Percentiles rank a stretch among this genome's conserved stretches.
Evolutionary conservation across 768 basidiomycete genomes (phyloP).

Genomic region (Lactarius sp.): DNA sequence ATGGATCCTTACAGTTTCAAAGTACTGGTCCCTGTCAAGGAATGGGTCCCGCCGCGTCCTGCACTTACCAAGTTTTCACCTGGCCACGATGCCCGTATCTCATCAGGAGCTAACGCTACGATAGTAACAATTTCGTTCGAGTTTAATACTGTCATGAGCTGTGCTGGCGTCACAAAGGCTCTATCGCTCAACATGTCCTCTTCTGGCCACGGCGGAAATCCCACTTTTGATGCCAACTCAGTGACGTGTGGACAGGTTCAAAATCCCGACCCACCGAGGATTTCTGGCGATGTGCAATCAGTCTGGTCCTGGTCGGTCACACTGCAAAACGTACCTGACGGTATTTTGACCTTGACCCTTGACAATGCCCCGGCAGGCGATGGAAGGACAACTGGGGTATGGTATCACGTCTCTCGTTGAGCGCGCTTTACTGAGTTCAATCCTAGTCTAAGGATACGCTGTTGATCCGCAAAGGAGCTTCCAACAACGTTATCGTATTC

Average conservation of each 20-base stretch:
- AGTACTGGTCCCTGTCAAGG: constrained; percentile 58
- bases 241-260: constrained; percentile 45
- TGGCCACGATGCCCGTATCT: constrained; percentile 79
- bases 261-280: constrained; percentile 43
- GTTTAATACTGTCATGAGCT: constrained; percentile 76
- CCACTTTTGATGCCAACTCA: constrained; percentile 45
- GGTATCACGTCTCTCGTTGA: constrained; percentile 25
- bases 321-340: constrained; percentile 71
- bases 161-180: constrained; percentile 56
- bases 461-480: constrained; percentile 71
- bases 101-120: constrained; percentile 43
- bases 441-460: constrained; percentile 63
- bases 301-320: constrained; percentile 73
- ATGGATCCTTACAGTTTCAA: constrained; percentile 80
- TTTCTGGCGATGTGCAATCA: constrained; percentile 55
- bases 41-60: constrained; percentile 71
- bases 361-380: constrained; percentile 46
- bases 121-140: constrained; percentile 65
- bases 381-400: constrained; percentile 51
- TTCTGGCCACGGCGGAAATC: constrained; percentile 53
- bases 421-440: neutral
- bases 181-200: constrained; percentile 67
- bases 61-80: constrained; percentile 75
- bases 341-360: constrained; percentile 70
- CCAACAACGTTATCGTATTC: constrained; percentile 82